phyloP scores from a whole-genome alignment of 805 yeast genomes.

The Yamadazyma insecticola region DNA sequence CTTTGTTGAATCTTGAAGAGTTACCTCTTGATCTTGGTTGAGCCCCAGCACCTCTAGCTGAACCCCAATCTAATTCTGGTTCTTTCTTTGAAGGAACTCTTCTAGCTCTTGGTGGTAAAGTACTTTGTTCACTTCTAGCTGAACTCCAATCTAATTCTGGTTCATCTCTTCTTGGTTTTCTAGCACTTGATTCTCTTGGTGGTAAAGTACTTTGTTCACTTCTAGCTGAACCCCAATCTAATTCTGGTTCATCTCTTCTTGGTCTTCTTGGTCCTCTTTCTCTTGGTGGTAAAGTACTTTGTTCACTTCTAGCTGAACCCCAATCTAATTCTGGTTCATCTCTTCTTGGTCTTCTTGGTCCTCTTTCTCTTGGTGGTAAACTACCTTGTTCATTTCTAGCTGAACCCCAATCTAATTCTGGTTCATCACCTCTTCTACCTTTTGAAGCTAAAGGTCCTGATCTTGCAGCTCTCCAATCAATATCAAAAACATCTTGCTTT shows the following conservation, averaged over 20 bases:
- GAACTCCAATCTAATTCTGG: conserved; percentile 24
- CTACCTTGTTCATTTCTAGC: conserved; percentile 25
- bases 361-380: conserved; percentile 25
- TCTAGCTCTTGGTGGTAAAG: conserved; percentile 18
- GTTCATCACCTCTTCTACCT: conserved; percentile 27
- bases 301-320: conserved; percentile 36
- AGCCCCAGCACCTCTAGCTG: conserved; percentile 34
- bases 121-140: conserved; percentile 21
- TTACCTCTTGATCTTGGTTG: conserved; percentile 21
- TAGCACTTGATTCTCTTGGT: conserved; percentile 26
- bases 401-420: conserved; percentile 41
- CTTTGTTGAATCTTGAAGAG: conserved; percentile 12
- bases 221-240: conserved; percentile 45
- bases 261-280: conserved; percentile 23
- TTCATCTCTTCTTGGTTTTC: conserved; percentile 17
- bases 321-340: conserved; percentile 62
- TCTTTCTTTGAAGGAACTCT: conserved; percentile 30
- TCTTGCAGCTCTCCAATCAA: conserved; percentile 42
- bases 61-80: conserved; percentile 40
- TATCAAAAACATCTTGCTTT: conserved; percentile 39
- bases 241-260: conserved; percentile 22
- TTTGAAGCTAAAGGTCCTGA: conserved; percentile 20
- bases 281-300: conserved; percentile 24
- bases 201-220: conserved; percentile 20
- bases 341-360: conserved; percentile 24